Evolutionary conservation across 192 early-diverging fungal genomes (phyloP), one percentile per base, ranked within the genome.

Genomic region (Chytriomyces sp.): DNA sequence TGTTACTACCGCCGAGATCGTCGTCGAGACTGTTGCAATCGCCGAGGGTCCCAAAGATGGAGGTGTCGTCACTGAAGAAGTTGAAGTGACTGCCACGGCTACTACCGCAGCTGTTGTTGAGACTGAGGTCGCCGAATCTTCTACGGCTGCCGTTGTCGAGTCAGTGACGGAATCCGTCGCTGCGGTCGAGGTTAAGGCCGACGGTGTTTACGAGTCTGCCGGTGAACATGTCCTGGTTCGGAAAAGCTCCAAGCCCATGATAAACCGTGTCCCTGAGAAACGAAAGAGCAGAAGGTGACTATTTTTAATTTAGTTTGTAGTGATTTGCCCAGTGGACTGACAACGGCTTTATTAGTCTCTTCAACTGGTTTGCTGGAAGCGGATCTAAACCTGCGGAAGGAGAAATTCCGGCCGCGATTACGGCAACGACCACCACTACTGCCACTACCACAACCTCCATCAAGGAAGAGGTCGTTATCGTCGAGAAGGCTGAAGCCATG

Each of bases 281-380:
- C 57, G 68, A 57, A 59, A 70, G 37, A 39, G n/a, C 32, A 70
- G 36, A 39, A 70, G 55, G 68, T 59, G 26, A 49, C 17, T 22
- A 49, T 49, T 41, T 37, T 62, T 62, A 17, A 39, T n/a, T 25
- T 38, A 5, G 33, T 59, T 40, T 39, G 57, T 57, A 7, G 33
- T 57, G 12, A 44, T 30, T 39, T 4, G 17, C 40, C 40, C 8
- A 22, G 17, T 49, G 17, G 14, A 49, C 14, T 0, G 14, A 14
- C 3, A n/a, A 14, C 14, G 17, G 39, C 22, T 44, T 22, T 41
- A 17, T 25, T 40, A 70, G 68, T 40, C 44, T 70, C 36, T 70
- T 70, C 36, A 49, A 49, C 22, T 70, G 68, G 68, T 70, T 70
- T 39, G 4, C 52, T 26, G 68, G 68, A 25, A 70, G 52, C 10